Percentiles rank a stretch among this genome's conserved stretches.
These are phyloP conservation scores for Fusarium solani-melongenae DNA, from an alignment of 2,329 filamentous ascomycete species.

Conservation along the genomic window DNA sequence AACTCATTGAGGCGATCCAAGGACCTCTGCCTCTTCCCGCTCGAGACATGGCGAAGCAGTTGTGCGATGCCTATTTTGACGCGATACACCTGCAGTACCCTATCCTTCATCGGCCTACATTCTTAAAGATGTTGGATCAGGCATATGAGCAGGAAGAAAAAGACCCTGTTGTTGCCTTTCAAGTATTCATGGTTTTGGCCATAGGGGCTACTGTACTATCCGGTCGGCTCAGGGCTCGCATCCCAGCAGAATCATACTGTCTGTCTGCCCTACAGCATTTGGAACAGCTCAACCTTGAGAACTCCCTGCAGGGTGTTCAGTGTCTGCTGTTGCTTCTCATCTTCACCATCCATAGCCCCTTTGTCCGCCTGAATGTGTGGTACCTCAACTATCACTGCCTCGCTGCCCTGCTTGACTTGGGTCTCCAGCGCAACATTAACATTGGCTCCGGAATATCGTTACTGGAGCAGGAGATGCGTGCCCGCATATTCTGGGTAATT, in stretches of 20 bases:
- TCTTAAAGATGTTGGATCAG: constrained; percentile 51
- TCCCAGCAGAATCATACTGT: constrained; percentile 62
- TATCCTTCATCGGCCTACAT: constrained; percentile 58
- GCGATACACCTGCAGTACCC: constrained; percentile 61
- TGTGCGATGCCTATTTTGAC: constrained; percentile 61
- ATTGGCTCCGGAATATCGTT: constrained; percentile 55
- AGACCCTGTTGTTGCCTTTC: constrained; percentile 53
- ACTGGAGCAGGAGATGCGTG: constrained; percentile 64
- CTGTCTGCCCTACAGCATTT: constrained; percentile 59
- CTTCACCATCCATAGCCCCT: constrained; percentile 63
- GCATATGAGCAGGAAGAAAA: constrained; percentile 47
- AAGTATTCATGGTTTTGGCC: constrained; percentile 65
- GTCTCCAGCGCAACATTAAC: constrained; percentile 61
- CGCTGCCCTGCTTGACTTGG: constrained; percentile 61
- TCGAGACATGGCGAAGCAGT: constrained; percentile 50
- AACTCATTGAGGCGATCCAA: constrained; percentile 48
- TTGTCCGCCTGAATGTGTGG: constrained; percentile 62
- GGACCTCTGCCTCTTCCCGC: constrained; percentile 47
- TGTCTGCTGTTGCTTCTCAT: constrained; percentile 59
- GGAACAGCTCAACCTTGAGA: constrained; percentile 59
- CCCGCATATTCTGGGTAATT: constrained; percentile 65
- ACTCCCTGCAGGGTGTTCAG: constrained; percentile 61
- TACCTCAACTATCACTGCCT: constrained; percentile 67
- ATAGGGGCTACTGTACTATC: constrained; percentile 60
- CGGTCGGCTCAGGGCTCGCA: constrained; percentile 53